Percentiles rank a stretch among this genome's conserved stretches.
Evolutionary conservation across 306 rosid species (phyloP).

Genomic region (Biancaea sappan): DNA sequence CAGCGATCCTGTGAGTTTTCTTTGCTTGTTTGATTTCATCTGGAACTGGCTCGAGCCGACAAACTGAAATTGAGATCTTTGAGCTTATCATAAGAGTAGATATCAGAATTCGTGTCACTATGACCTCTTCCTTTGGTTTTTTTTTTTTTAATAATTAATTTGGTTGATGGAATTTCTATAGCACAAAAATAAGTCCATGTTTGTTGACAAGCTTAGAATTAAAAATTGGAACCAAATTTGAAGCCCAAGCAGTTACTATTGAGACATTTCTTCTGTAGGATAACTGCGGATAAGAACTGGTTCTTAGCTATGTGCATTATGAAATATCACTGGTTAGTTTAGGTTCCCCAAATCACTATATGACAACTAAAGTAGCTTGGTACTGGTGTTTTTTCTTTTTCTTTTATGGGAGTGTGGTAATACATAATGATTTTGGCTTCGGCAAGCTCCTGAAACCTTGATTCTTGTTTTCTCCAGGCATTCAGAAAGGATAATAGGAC

Average conservation of each 20-base stretch:
- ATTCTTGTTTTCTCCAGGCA: conserved; percentile 45
- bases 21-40: neutral
- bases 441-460: conserved; percentile 17
- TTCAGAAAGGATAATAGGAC: conserved; percentile 85
- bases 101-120: neutral
- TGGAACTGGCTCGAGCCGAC: neutral
- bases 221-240: neutral
- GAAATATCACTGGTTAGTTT: conserved; percentile 17
- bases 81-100: neutral
- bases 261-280: neutral
- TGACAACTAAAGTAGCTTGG: neutral
- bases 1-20: conserved; percentile 69
- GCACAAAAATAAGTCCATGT: neutral
- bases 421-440: conserved; percentile 15
- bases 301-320: neutral
- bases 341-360: neutral
- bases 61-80: neutral
- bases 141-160: neutral
- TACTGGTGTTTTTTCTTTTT: neutral
- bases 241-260: neutral
- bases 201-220: neutral
- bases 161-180: neutral
- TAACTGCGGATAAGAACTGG: neutral
- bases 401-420: neutral
- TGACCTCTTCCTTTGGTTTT: neutral